Conservation (phyloP, 2,329 filamentous ascomycete genomes). For the Trichoderma sp. region DNA sequence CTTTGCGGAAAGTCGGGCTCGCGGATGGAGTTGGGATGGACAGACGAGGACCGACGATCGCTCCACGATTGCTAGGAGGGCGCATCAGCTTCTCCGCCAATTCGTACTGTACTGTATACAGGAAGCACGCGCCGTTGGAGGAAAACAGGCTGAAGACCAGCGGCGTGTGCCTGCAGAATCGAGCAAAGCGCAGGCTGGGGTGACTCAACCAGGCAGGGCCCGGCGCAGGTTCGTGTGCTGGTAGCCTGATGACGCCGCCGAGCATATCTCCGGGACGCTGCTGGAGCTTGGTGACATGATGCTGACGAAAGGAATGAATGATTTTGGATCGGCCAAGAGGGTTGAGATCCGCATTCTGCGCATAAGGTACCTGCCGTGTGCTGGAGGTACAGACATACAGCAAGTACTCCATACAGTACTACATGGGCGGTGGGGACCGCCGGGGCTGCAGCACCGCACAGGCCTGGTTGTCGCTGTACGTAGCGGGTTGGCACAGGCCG, state of each 20-base stretch:
- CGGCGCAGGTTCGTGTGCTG: not conserved
- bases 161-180: conserved; percentile 5
- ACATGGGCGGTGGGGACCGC: not conserved
- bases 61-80: not conserved
- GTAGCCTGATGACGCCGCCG: not conserved
- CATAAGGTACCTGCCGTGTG: conserved; percentile 2
- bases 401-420: too few species aligned
- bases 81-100: not conserved
- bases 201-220: not conserved
- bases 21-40: not conserved
- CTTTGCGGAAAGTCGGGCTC: not conserved
- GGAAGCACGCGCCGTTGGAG: not conserved
- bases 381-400: too few species aligned
- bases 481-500: not conserved
- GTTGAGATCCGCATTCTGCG: conserved; percentile 6
- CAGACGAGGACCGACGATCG: not conserved
- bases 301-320: conserved; percentile 8
- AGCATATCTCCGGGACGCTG: not conserved
- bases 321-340: conserved; percentile 1
- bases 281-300: conserved; percentile 9
- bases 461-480: not conserved
- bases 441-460: not conserved
- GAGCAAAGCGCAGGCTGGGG: conserved; percentile 2
- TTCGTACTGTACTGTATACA: too few species aligned
- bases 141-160: conserved; percentile 1